Base-by-base conservation (phyloP, 257 asterid genomes). In the Pogostemon cablin region DNA sequence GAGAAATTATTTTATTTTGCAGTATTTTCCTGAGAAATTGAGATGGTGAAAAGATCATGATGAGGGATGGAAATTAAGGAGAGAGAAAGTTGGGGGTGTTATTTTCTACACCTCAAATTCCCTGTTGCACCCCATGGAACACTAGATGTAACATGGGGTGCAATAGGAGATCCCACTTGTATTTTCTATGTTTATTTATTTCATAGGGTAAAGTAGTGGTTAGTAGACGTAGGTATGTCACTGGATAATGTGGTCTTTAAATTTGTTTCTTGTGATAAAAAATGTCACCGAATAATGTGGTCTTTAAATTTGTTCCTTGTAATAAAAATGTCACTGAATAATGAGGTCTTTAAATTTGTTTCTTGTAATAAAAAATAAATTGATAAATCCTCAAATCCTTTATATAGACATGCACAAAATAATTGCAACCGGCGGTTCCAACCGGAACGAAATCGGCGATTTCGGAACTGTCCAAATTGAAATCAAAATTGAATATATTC, bases 11-110 rank as follows among this genome's bases (percentile, higher is more conserved):
- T 49, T 6, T 32, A 0, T 17, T 49, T 34, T 38, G 32, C 71
- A 72, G 76, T 72, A 72, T 72, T 72, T 72, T 11, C 71, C 76
- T 5, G 56, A 5, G 3, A 72, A 72, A 41, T 3, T 72, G 57
- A 72, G 64, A 35, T 72, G 76, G 76, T 72, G 56, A 72, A 68
- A 50, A 37, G 46, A 7, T 6, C 0, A 4, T 15, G 11, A 46
- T 2, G 54, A 53, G 42, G 41, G 12, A 17, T 17, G 42, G 65
- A n/a, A 8, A 38, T 5, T 6, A 5, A 9, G 39, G 17, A 46
- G 40, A 58, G 56, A 15, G 4, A 35, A 10, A 5, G 4, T 8
- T 11, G 47, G 4, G 1, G 15, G 67, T 37, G 46, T 62, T 62
- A 3, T 9, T 58, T 11, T 9, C 6, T 39, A 6, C n/a, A n/a